Evolutionary conservation across 2,329 filamentous ascomycete species (phyloP).

Genomic region (Orbilia brochopaga): DNA sequence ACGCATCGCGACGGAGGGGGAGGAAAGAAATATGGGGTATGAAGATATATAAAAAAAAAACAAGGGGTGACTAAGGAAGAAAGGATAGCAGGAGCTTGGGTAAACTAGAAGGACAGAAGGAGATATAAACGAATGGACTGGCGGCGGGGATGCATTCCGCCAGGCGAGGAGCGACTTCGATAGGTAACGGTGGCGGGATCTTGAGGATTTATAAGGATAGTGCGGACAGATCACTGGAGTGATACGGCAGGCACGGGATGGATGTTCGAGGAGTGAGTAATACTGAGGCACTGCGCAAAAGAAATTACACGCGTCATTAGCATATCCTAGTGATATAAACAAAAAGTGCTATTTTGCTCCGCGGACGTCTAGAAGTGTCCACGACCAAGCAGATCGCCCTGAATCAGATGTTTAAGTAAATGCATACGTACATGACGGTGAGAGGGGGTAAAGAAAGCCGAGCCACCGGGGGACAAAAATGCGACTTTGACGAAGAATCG

Average conservation of each 20-base stretch:
- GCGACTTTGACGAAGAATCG: slow-evolving; percentile 17
- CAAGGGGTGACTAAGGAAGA: slow-evolving; percentile 11
- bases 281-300: slow-evolving; percentile 37
- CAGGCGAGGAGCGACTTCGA: slow-evolving; percentile 14
- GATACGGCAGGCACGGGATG: slow-evolving; percentile 20
- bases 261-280: slow-evolving; percentile 24
- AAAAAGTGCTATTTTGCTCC: slow-evolving; percentile 33
- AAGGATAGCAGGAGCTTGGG: slow-evolving; percentile 21
- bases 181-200: slow-evolving; percentile 36
- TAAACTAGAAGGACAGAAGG: slow-evolving; percentile 18
- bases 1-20: slow-evolving; percentile 31
- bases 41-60: slow-evolving; percentile 2
- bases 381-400: slow-evolving; percentile 13
- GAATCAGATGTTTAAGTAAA: neutral
- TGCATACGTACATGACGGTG: slow-evolving; percentile 36
- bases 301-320: slow-evolving; percentile 39
- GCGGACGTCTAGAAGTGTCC: neutral
- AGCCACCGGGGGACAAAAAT: slow-evolving; percentile 46
- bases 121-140: slow-evolving; percentile 35
- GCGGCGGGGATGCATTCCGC: slow-evolving; percentile 39
- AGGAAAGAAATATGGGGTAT: neutral
- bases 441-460: slow-evolving; percentile 10
- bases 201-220: slow-evolving; percentile 43
- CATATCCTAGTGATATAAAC: neutral
- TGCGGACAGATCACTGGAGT: slow-evolving; percentile 31